Evolutionary conservation across 495 filamentous ascomycete genomes (phyloP).

Genomic region (Aspergillus asperescens): DNA sequence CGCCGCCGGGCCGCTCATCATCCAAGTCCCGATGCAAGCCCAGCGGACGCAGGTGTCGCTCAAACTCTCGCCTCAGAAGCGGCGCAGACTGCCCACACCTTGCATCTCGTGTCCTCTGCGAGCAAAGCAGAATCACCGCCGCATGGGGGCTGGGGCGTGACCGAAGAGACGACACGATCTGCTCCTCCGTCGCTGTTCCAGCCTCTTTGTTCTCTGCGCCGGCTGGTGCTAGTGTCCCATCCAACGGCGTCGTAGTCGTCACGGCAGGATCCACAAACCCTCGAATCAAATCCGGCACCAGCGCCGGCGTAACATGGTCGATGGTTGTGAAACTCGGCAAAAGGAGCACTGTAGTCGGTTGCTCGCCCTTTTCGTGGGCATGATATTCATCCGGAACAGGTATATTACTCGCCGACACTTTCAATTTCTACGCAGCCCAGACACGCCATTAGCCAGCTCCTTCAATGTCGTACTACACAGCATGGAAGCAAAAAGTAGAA

Average conservation of each 20-base stretch:
- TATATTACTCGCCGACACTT: constrained; percentile 93
- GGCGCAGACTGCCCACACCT: constrained; percentile 92
- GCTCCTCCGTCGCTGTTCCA: constrained; percentile 23
- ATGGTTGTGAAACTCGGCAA: constrained; percentile 84
- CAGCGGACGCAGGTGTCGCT: constrained; percentile 78
- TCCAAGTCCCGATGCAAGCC: constrained; percentile 82
- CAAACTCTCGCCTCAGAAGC: constrained; percentile 77
- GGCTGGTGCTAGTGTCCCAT: constrained; percentile 16
- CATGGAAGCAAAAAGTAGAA: no score
- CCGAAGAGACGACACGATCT: constrained; percentile 48
- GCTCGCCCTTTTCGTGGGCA: constrained; percentile 49
- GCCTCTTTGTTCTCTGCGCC: constrained; percentile 7
- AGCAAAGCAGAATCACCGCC: constrained; percentile 87
- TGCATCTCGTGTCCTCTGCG: constrained; percentile 85
- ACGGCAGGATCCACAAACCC: constrained; percentile 65
- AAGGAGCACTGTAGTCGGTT: constrained; percentile 77
- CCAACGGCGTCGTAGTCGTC: constrained; percentile 70
- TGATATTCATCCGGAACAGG: constrained; percentile 61
- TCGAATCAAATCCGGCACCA: constrained; percentile 66
- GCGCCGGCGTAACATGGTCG: constrained; percentile 75
- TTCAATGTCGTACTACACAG: background rate
- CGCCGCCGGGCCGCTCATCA: constrained; percentile 81
- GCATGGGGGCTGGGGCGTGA: constrained; percentile 72
- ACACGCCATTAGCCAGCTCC: background rate
- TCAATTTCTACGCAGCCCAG: constrained; percentile 55